A percentile compares a stretch with the other conserved stretches of the same genome.
Conservation (phyloP, 352 stramenopile species). For the Blastocystis sp. region DNA sequence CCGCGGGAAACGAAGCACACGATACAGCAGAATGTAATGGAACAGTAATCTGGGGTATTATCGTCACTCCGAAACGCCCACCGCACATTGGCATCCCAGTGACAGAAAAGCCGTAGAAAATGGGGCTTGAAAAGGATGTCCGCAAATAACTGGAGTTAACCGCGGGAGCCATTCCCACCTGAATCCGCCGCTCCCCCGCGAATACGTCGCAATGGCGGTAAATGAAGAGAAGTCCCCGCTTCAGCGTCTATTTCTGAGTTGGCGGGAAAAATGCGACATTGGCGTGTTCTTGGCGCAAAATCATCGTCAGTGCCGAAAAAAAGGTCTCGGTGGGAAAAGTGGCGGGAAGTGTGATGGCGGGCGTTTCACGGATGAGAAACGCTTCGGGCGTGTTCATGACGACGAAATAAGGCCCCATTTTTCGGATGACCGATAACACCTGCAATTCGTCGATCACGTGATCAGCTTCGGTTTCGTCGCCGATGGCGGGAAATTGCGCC, state of each 20-base stretch:
- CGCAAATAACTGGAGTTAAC: background rate
- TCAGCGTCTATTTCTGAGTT: background rate
- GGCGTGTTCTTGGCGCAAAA: conserved; percentile 2
- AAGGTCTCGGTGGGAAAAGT: background rate
- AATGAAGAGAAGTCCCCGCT: conserved; percentile 5
- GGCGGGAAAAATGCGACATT: background rate
- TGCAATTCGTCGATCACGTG: background rate
- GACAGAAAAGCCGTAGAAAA: conserved; percentile 33
- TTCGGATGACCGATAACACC: background rate
- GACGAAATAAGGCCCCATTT: background rate
- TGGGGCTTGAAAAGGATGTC: background rate
- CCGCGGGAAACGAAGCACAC: background rate
- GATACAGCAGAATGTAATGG: conserved; percentile 15
- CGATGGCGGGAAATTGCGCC: background rate
- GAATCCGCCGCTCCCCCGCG: background rate
- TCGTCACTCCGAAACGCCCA: background rate
- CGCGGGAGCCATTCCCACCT: background rate
- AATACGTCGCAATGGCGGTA: conserved; percentile 39
- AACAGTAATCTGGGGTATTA: background rate
- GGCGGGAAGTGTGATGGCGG: background rate
- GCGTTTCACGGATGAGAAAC: background rate
- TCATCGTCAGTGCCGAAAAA: background rate
- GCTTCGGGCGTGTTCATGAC: background rate
- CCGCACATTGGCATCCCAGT: conserved; percentile 8
- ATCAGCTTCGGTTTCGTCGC: conserved; percentile 12